phyloP scores from a whole-genome alignment of 2,329 filamentous ascomycete species.

The Aspergillus uvarum region DNA sequence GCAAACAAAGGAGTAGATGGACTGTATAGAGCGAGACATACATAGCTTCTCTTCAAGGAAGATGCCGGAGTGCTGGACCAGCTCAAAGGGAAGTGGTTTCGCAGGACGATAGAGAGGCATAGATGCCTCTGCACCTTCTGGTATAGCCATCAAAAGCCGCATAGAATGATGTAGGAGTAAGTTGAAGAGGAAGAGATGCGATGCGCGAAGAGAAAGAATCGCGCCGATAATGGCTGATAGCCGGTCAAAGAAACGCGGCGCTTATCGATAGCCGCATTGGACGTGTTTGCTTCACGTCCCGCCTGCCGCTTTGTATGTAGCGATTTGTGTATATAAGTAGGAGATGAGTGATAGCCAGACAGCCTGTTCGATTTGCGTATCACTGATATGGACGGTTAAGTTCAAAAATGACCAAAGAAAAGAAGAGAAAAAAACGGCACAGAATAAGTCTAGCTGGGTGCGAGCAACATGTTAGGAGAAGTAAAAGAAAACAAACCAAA shows the following conservation, averaged over 20 bases:
- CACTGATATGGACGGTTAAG: no score
- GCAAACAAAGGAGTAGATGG: background rate
- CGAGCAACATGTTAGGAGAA: no score
- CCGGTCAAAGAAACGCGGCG: background rate
- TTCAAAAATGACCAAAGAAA: no score
- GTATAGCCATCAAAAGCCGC: conserved; percentile 19
- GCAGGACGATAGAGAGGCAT: conserved; percentile 52
- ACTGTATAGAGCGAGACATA: conserved; percentile 36
- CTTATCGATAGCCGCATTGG: conserved; percentile 11
- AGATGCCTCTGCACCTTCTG: conserved; percentile 15
- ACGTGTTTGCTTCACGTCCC: background rate
- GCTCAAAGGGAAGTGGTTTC: conserved; percentile 59
- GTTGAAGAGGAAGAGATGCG: conserved; percentile 1
- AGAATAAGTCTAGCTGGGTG: no score
- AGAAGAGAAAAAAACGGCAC: no score
- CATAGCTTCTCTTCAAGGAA: conserved; percentile 75
- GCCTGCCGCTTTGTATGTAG: no score
- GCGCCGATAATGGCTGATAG: background rate
- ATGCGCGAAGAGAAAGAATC: background rate
- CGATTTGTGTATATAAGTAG: no score
- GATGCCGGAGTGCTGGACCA: conserved; percentile 66
- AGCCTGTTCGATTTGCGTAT: no score
- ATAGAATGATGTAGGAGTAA: background rate
- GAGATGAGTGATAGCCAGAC: no score
- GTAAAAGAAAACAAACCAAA: background rate